Evolutionary conservation across 345 rosid genomes (phyloP), one percentile per base, ranked within the genome.

Genomic region (Anastatica hierochuntica): DNA sequence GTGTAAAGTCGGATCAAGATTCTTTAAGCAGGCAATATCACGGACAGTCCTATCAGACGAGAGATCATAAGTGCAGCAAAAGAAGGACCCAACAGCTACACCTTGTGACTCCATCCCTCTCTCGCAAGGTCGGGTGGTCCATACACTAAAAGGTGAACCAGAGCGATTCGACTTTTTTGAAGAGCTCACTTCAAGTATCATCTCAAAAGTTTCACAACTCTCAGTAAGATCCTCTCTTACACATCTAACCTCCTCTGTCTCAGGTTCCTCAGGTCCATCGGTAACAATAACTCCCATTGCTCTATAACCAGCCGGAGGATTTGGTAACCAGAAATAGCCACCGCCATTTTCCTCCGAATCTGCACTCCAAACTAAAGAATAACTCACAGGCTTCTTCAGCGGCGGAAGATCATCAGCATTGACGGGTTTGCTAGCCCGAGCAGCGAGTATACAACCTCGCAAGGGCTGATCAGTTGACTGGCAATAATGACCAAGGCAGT

Each of bases 311-410:
- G 26, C 35, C 0, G 94, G 95, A 13, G 97, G 79, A 52, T 78
- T 86, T 13, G 97, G 94, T 43, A 71, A 68, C 97, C 97, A 90
- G 51, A 90, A 90, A 63, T 78, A 90, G 36, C 78, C 78, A 34
- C 66, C 6, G 5, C 72, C 77, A 35, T 75, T 43, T 10, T 59
- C 45, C 20, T 62, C 57, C 14, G 83, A 57, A 47, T 76, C 79
- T 3, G 62, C 41, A 52, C 64, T 65, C 90, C 86, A 78, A 40
- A 86, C 43, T 57, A 74, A 58, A 5, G 84, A 63, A 64, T 77
- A 90, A 56, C 69, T 57, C 39, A 76, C 67, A 7, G 97, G 95
- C 70, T 71, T 73, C 38, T 46, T 67, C 51, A 90, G 59, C 14
- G 92, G 70, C 0, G 94, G 78, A 35, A 30, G 52, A 20, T 72